Percentiles rank a stretch among this genome's conserved stretches.
Conservation (phyloP, 163 green algal genomes). For the Coccomyxa subellipsoidea region DNA sequence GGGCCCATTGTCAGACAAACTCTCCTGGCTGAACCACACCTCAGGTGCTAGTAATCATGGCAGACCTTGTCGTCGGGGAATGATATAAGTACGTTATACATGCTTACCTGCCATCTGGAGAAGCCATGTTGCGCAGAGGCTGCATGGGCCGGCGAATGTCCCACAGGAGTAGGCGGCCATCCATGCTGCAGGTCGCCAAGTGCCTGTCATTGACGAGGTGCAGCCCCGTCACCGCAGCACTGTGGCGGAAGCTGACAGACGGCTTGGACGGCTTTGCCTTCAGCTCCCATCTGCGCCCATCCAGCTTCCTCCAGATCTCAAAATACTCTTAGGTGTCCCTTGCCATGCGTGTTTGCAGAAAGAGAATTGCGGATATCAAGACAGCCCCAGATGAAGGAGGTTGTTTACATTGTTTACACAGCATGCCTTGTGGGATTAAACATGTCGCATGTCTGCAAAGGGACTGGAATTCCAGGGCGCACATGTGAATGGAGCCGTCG, state of each 20-base stretch:
- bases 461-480: not conserved
- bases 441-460: not conserved
- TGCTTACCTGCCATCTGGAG: not conserved
- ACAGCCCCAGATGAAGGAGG: too few species aligned
- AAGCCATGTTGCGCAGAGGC: not conserved
- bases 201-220: not conserved
- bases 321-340: not conserved
- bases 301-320: not conserved
- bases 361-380: too few species aligned
- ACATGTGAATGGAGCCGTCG: slow-evolving; percentile 27
- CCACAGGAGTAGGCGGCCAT: not conserved
- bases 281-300: not conserved
- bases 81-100: too few species aligned
- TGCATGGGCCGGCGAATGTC: not conserved
- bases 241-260: not conserved
- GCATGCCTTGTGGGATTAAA: not conserved
- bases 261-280: not conserved
- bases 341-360: too few species aligned
- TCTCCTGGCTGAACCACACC: too few species aligned
- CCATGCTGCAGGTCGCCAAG: not conserved
- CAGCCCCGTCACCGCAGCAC: not conserved
- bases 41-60: not conserved
- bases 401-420: not conserved
- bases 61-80: not conserved
- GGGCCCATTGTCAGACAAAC: not conserved